Base-by-base conservation (phyloP, 768 basidiomycete species). In the Sarcodon aspratus region DNA sequence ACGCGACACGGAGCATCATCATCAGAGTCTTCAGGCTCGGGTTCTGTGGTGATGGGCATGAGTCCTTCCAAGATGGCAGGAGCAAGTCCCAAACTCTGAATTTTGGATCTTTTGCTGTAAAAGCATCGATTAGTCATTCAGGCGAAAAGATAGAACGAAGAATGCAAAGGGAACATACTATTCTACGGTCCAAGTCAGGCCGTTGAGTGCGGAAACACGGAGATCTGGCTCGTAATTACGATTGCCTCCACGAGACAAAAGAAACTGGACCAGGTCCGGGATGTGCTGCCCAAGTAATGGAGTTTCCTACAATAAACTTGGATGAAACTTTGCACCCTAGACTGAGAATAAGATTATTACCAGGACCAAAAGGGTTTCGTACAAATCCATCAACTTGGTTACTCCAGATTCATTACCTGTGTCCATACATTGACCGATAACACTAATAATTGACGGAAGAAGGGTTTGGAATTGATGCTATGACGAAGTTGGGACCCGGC, bases 111-210 rank as follows among this genome's bases (percentile, higher is more conserved):
- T 80, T 98, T 99, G 72, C 90, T 94, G 58, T 55, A 49, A 36
- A 11, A 17, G 18, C 4, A 32, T 37, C 48, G 44, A 50, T 47
- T 44, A 57, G 56, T 47, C 38, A 45, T 36, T 18, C 48, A 6
- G 44, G n/a, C 6, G 9, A 34, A 36, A 13, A 34, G 42, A 10
- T 32, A 15, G 31, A 43, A 18, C 42, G 21, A 32, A 45, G 9
- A 10, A 32, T 18, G 5, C 7, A 1, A 35, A 8, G 3, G 1
- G 9, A 7, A 68, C 84, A 57, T 59, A 83, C 92, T 98, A 98
- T 73, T 94, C 86, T 48, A 98, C 84, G 7, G 93, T 91, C 94
- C 94, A 98, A 60, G 91, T 87, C 8, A 99, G 78, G 7, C 89
- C 86, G 59, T 97, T 98, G 36, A 99, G 76, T 9, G 87, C 82